Evolutionary conservation across 495 filamentous ascomycete species (phyloP).

Genomic region (Sabuloglossum arenarium): DNA sequence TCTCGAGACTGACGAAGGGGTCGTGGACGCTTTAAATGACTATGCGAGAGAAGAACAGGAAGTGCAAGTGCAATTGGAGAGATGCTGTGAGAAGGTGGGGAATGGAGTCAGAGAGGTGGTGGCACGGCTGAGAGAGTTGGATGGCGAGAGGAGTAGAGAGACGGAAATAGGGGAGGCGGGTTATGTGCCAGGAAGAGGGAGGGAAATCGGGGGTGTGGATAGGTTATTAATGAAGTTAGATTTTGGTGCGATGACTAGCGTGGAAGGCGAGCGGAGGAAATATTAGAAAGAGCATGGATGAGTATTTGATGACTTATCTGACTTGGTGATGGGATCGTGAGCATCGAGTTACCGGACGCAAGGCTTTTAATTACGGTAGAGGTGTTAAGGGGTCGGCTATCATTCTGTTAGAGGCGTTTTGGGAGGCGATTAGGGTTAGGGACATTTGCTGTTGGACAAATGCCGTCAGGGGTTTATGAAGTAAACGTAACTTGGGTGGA

Average conservation of each 20-base stretch:
- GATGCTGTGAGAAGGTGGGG: conserved; percentile 30
- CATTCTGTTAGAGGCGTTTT: neutral
- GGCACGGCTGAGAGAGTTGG: conserved; percentile 33
- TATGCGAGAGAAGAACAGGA: conserved; percentile 45
- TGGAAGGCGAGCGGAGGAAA: neutral
- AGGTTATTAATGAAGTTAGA: conserved; percentile 73
- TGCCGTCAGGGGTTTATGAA: too few relatives aligned
- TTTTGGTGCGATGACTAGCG: conserved; percentile 22
- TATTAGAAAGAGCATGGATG: neutral
- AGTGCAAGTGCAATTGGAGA: conserved; percentile 33
- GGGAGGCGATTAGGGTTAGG: neutral
- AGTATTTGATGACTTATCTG: neutral
- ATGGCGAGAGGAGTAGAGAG: conserved; percentile 18
- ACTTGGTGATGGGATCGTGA: neutral
- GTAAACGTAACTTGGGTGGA: too few relatives aligned
- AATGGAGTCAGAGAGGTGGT: conserved; percentile 42
- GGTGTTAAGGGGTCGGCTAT: neutral
- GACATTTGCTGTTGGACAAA: neutral
- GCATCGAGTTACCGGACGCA: neutral
- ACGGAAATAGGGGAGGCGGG: conserved; percentile 11
- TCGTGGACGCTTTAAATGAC: conserved; percentile 51
- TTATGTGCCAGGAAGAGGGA: conserved; percentile 6
- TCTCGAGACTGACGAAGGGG: conserved; percentile 56
- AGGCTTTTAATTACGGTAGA: neutral
- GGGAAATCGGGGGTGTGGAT: conserved; percentile 40